A percentile compares a stretch with the other conserved stretches of the same genome.
These are phyloP conservation scores for Kokia cookei DNA, from an alignment of 441 rosid species.

Conservation along the genomic window DNA sequence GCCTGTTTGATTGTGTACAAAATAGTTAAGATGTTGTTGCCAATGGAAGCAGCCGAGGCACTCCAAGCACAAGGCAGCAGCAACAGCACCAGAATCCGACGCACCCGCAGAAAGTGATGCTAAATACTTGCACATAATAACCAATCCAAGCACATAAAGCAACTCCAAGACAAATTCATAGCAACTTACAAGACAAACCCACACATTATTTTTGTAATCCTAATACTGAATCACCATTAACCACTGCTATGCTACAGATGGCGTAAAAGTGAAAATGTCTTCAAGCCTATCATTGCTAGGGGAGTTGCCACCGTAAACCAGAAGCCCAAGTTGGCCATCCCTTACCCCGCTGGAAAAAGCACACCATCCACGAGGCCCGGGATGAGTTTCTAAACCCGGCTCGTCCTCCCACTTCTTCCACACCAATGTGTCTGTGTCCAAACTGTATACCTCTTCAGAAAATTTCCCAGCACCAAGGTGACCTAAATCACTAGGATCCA, in stretches of 20 bases:
- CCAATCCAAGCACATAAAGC: background rate
- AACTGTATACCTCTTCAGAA: constrained; percentile 43
- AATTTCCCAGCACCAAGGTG: constrained; percentile 90
- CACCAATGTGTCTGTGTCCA: constrained; percentile 51
- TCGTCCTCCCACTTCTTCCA: constrained; percentile 65
- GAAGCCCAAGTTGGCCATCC: constrained; percentile 47
- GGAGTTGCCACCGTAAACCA: constrained; percentile 87
- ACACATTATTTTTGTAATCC: background rate
- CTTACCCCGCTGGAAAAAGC: constrained; percentile 43
- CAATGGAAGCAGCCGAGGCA: background rate
- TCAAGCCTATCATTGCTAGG: constrained; percentile 88
- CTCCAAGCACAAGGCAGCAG: constrained; percentile 12
- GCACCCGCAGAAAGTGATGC: constrained; percentile 36
- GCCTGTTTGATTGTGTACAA: background rate
- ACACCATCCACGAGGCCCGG: constrained; percentile 87
- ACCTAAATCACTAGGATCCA: constrained; percentile 81
- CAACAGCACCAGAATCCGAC: constrained; percentile 17
- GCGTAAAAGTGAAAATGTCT: constrained; percentile 69
- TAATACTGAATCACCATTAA: constrained; percentile 8
- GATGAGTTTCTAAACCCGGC: constrained; percentile 38
- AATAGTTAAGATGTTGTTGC: background rate
- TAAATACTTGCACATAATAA: background rate
- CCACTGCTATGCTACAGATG: constrained; percentile 15
- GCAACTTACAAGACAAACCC: background rate
- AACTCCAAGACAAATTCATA: background rate